These are phyloP conservation scores for Colletotrichum eleusines DNA, from an alignment of 2,329 filamentous ascomycete species.

Conservation along the genomic window DNA sequence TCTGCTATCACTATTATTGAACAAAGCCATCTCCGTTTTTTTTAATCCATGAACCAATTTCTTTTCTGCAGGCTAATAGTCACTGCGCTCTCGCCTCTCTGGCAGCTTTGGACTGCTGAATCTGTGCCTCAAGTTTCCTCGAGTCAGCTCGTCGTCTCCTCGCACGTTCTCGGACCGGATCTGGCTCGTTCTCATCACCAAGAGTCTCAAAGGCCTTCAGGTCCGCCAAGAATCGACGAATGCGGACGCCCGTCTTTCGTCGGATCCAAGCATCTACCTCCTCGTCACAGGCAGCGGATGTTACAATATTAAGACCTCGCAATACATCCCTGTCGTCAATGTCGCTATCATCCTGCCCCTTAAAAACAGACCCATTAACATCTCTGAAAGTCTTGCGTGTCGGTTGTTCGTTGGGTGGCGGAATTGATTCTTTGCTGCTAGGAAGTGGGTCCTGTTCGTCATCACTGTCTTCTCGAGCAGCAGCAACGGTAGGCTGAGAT, in stretches of 20 bases:
- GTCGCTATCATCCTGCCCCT: slow-evolving; percentile 52
- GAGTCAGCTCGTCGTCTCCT: slow-evolving; percentile 50
- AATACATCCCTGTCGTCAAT: slow-evolving; percentile 66
- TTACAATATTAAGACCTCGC: slow-evolving; percentile 66
- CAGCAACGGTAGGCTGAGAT: no score
- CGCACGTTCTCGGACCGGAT: slow-evolving; percentile 46
- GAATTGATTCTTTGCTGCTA: neutral
- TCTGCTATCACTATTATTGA: neutral
- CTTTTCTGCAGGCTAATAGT: neutral
- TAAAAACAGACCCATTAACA: slow-evolving; percentile 41
- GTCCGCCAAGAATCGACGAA: slow-evolving; percentile 67
- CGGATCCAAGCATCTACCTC: slow-evolving; percentile 65
- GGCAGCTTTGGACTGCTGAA: slow-evolving; percentile 47
- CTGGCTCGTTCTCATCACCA: slow-evolving; percentile 48
- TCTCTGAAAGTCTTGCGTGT: slow-evolving; percentile 29
- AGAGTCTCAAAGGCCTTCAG: slow-evolving; percentile 64
- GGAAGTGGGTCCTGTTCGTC: neutral
- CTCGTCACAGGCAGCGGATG: slow-evolving; percentile 68
- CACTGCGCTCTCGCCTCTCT: slow-evolving; percentile 18
- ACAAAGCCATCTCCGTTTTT: neutral
- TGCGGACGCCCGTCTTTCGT: slow-evolving; percentile 63
- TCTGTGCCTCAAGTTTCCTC: slow-evolving; percentile 52
- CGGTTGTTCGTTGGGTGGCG: neutral
- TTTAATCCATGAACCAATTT: neutral
- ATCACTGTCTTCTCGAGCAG: neutral